A percentile compares a stretch with the other conserved stretches of the same genome.
phyloP scores from a whole-genome alignment of 805 yeast species.

The Sungouiella blattae region DNA sequence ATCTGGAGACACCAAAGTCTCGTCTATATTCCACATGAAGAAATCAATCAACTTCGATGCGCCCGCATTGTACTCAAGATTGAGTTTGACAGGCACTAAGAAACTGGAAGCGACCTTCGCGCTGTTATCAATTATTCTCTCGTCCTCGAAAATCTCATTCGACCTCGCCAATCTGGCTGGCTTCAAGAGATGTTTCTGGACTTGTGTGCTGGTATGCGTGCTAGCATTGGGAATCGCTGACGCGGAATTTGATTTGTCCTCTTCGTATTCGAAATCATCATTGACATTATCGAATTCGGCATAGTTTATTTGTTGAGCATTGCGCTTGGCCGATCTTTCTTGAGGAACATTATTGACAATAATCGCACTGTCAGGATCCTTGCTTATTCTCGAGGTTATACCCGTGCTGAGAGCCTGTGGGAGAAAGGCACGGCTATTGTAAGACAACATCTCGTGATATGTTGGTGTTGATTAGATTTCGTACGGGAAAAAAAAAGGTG shows the following conservation, averaged over 20 bases:
- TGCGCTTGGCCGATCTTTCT: conserved; percentile 72
- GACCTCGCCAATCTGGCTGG: conserved; percentile 12
- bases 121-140: conserved; percentile 2
- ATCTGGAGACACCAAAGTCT: conserved; percentile 64
- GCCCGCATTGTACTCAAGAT: conserved; percentile 55
- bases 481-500: background rate
- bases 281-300: conserved; percentile 75
- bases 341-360: conserved; percentile 66
- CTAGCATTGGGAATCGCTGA: conserved; percentile 14
- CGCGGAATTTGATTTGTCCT: conserved; percentile 9
- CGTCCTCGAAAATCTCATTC: conserved; percentile 7
- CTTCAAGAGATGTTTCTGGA: conserved; percentile 26
- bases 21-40: conserved; percentile 72
- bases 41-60: conserved; percentile 53
- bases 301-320: conserved; percentile 68
- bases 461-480: background rate
- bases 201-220: conserved; percentile 33
- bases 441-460: conserved; percentile 9
- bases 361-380: conserved; percentile 70
- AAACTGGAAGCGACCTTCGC: conserved; percentile 23
- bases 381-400: conserved; percentile 59
- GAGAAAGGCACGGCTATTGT: conserved; percentile 21
- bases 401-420: conserved; percentile 85
- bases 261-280: conserved; percentile 39
- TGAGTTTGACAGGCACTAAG: conserved; percentile 64